phyloP scores from a whole-genome alignment of 1,284 basidiomycete genomes.

The Neonothopanus nambi region DNA sequence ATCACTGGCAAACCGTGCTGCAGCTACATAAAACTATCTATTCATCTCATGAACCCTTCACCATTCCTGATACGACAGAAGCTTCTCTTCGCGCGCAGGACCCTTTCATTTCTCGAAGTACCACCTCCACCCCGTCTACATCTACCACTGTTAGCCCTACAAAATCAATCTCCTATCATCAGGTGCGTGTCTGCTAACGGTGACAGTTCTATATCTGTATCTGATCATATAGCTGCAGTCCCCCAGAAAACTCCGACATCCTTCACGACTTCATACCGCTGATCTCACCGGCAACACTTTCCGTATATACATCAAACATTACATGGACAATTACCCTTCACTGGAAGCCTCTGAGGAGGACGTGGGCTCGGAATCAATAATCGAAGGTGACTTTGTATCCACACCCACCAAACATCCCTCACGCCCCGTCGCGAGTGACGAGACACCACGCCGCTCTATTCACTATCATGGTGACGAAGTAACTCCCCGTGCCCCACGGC shows the following conservation, averaged over 20 bases:
- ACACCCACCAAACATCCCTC: conserved; percentile 33
- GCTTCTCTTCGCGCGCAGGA: conserved; percentile 3
- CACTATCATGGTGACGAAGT: neutral
- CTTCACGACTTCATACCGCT: conserved; percentile 58
- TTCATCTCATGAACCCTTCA: conserved; percentile 45
- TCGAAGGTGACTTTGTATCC: conserved; percentile 7
- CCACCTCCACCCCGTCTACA: conserved; percentile 11
- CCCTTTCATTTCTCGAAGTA: neutral
- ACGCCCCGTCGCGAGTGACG: neutral
- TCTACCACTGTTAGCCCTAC: conserved; percentile 15
- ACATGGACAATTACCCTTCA: conserved; percentile 53
- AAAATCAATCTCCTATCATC: conserved; percentile 3
- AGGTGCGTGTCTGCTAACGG: conserved; percentile 1
- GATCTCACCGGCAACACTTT: conserved; percentile 71
- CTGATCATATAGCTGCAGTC: conserved; percentile 32
- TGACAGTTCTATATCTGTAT: neutral
- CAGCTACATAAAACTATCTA: conserved; percentile 57
- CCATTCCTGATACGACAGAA: conserved; percentile 35
- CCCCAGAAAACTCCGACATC: conserved; percentile 61
- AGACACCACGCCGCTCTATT: conserved; percentile 21
- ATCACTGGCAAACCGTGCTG: conserved; percentile 56
- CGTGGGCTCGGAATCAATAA: too few species aligned
- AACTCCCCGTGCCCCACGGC: conserved; percentile 16
- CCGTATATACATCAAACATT: conserved; percentile 73
- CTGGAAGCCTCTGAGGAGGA: conserved; percentile 14